Conservation (phyloP, 2,329 filamentous ascomycete genomes). For the Zalaria obscura region DNA sequence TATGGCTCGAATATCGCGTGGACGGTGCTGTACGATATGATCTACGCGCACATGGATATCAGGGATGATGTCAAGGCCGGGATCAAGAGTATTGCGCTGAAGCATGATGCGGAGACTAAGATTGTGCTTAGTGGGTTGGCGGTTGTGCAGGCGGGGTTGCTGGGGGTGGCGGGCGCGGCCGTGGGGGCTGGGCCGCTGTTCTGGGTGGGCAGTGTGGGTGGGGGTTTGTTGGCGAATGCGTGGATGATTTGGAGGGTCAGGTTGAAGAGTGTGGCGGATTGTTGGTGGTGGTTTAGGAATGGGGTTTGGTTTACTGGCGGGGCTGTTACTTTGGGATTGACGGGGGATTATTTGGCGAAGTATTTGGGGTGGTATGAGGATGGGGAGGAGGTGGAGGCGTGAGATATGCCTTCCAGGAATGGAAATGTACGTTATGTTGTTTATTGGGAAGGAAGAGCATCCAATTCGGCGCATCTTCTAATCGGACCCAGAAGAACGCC, state of each 20-base stretch:
- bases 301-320: constrained; percentile 49
- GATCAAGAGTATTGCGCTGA: constrained; percentile 76
- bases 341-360: constrained; percentile 35
- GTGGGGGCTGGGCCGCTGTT: constrained; percentile 45
- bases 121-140: constrained; percentile 58
- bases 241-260: constrained; percentile 47
- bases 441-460: too few relatives aligned
- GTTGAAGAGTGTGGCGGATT: constrained; percentile 41
- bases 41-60: constrained; percentile 87
- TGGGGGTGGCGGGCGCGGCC: constrained; percentile 55
- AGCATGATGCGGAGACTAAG: constrained; percentile 67
- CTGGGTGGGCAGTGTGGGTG: constrained; percentile 43
- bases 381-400: neutral
- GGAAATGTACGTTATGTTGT: too few relatives aligned
- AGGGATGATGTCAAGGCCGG: constrained; percentile 74
- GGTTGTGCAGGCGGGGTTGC: constrained; percentile 51
- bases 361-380: constrained; percentile 4
- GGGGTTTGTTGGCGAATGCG: constrained; percentile 38
- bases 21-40: constrained; percentile 85
- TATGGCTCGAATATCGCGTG: constrained; percentile 72
- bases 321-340: constrained; percentile 39
- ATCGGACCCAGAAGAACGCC: too few relatives aligned
- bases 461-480: too few relatives aligned
- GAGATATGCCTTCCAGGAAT: neutral
- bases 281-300: constrained; percentile 52